These are phyloP conservation scores for Trichoderma orchidacearum DNA, from an alignment of 495 filamentous ascomycete genomes.

Conservation along the genomic window DNA sequence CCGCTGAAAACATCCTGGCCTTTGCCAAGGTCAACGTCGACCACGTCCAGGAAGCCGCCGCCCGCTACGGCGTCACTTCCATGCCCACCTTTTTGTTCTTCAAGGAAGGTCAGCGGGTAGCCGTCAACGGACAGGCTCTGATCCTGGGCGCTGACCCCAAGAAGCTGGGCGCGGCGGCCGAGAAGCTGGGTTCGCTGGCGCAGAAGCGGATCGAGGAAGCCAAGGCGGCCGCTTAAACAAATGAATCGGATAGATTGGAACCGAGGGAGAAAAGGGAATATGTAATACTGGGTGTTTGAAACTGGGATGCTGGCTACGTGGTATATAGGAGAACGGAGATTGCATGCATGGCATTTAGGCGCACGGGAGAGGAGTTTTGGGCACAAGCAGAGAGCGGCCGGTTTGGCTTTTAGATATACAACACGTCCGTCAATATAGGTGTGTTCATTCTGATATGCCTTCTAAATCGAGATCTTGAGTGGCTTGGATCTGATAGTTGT, in stretches of 20 bases:
- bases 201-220: constrained; percentile 7
- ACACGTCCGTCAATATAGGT: too few species aligned
- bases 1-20: constrained; percentile 24
- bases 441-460: too few species aligned
- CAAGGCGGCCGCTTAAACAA: background rate
- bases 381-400: too few species aligned
- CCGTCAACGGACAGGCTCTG: constrained; percentile 28
- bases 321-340: too few species aligned
- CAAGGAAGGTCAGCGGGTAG: constrained; percentile 50
- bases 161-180: constrained; percentile 13
- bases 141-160: constrained; percentile 24
- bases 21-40: constrained; percentile 52
- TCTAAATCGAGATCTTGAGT: too few species aligned
- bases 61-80: constrained; percentile 33
- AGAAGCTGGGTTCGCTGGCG: constrained; percentile 19
- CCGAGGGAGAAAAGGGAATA: background rate
- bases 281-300: background rate
- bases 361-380: too few species aligned
- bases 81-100: constrained; percentile 84
- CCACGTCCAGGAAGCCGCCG: constrained; percentile 28
- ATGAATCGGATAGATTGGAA: background rate
- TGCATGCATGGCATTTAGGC: too few species aligned
- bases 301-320: too few species aligned
- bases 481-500: too few species aligned
- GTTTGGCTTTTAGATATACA: too few species aligned